Evolutionary conservation across 192 early-diverging fungal genomes (phyloP).

Genomic region (Geosiphon pyriformis): DNA sequence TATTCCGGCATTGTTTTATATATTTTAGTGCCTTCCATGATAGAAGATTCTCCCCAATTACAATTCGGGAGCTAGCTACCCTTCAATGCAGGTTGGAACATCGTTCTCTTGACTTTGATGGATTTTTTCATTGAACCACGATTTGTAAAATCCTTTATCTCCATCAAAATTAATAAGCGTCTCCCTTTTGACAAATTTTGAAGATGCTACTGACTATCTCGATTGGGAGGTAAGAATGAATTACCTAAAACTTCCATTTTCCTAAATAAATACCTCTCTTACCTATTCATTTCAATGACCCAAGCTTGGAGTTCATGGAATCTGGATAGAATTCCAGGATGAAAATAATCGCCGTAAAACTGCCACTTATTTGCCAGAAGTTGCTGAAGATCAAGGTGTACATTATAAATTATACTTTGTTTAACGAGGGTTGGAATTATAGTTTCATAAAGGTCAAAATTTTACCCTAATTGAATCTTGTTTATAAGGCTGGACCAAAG

Average conservation of each 20-base stretch:
- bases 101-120: neutral
- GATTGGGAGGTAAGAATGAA: slow-evolving; percentile 73
- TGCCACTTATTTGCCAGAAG: slow-evolving; percentile 90
- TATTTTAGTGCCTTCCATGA: slow-evolving; percentile 69
- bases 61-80: slow-evolving; percentile 52
- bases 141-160: neutral
- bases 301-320: slow-evolving; percentile 81
- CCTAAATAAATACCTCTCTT: no score
- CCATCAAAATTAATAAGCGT: slow-evolving; percentile 39
- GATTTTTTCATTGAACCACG: neutral
- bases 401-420: no score
- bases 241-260: no score
- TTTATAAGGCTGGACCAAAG: slow-evolving; percentile 65
- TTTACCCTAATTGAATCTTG: no score
- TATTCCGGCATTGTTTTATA: no score
- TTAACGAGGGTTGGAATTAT: no score
- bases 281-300: no score
- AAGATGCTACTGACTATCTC: slow-evolving; percentile 58
- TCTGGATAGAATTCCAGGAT: slow-evolving; percentile 83
- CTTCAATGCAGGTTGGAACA: slow-evolving; percentile 57
- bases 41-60: slow-evolving; percentile 79
- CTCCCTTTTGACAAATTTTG: slow-evolving; percentile 86
- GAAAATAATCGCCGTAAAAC: slow-evolving; percentile 47
- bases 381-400: slow-evolving; percentile 71
- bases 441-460: no score